Base-by-base conservation (phyloP, 2,329 filamentous ascomycete genomes). In the Fusarium sp. region DNA sequence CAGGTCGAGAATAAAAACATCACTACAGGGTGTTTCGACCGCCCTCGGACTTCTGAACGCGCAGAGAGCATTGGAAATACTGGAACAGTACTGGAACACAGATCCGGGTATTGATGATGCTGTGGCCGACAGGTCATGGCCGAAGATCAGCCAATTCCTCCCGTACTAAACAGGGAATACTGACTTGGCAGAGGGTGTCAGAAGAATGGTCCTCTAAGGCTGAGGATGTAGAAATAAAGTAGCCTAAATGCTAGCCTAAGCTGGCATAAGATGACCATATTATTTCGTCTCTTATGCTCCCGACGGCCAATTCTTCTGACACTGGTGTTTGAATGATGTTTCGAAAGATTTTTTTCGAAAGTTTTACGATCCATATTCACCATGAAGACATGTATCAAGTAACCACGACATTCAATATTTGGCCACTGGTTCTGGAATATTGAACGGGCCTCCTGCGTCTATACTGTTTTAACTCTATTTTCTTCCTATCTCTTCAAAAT, bases 41-140 rank as follows among this genome's bases (percentile, higher is more conserved):
- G 46, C 58, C 5, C 51, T 70, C 16, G 68, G 68, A 0, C 21
- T 70, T 0, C 27, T 70, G 21, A 70, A 70, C 23, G 59, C 68
- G 1, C 68, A 68, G 28, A 46, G 53, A 43, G 68, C 68, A 7
- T 45, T 70, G 11, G 68, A 70, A 20, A 63, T 70, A 13, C 30
- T 70, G 5, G 68, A 71, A 21, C 37, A 54, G 1, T 68, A 68
- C 16, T 70, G 68, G 68, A 28, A 30, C 18, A 25, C 45, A 2
- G 68, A 70, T 16, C 30, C 51, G 3, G 68, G 68, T 3, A 9
- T 68, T 23, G 51, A 71, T 4, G 68, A 70, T 12, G 58, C 43
- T 4, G 13, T 70, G 5, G 67, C 68, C n/a, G 49, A 70, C 41
- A 56, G 40, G 16, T 55, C 50, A 7, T 64, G 57, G 30, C 68